Evolutionary conservation across 352 stramenopile species (phyloP), one percentile per base, ranked within the genome.

Genomic region (Globisporangium solare): DNA sequence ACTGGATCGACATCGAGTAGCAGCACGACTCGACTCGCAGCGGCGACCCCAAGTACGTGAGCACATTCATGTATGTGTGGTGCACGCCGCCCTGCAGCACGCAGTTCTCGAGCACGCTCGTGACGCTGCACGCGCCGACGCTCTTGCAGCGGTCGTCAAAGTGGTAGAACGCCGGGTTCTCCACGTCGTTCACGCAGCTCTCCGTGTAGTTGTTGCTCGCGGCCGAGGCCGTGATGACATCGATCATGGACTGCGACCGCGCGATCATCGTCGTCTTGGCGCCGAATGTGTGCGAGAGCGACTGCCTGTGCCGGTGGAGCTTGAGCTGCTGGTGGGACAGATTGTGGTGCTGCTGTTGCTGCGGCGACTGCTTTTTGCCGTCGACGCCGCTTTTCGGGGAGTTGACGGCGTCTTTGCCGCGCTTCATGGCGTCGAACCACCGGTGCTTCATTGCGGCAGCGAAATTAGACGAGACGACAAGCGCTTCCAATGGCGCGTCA

Each of bases 31-130:
- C 68, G 2, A 63, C 71, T 20, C 71, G 71, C 51, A 93, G 56
- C 17, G 83, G 83, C 6, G 72, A 70, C 12, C 83, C 83, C 18
- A 91, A 48, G 58, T 84, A 86, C 58, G 83, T 91, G 21, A 89
- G 66, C 45, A 92, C 61, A 56, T 91, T 83, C 64, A 92, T 73
- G 58, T 94, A 79, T 32, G 83, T 89, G 73, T 94, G 83, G 67
- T 94, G 83, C 51, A 92, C 71, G 61, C 83, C 81, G 64, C 81
- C 81, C 67, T 94, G 83, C 21, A 94, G 58, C 47, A 83, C 76
- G 46, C 79, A 88, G 45, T 86, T 74, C 46, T 90, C 77, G 3
- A 94, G 71, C 21, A 94, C 74, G 48, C 70, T 71, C 12, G 68
- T 46, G n/a, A 90, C 81, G 47, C 68, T 79, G 47, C 83, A 94